These are phyloP conservation scores for Hamigera avellanea DNA, from an alignment of 495 filamentous ascomycete species.

Conservation along the genomic window DNA sequence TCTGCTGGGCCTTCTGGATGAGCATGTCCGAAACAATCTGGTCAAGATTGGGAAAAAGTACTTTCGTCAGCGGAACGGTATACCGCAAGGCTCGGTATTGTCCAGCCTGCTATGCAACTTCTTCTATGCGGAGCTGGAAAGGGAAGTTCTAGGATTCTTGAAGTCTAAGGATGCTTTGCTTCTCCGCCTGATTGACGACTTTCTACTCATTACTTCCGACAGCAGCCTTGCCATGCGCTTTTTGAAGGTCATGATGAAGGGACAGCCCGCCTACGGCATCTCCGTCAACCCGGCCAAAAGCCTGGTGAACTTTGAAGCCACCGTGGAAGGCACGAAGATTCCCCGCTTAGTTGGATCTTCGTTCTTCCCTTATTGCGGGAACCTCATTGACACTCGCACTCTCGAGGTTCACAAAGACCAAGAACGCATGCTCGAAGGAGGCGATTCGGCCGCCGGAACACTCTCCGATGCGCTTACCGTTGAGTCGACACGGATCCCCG, in stretches of 20 bases:
- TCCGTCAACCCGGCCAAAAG: constrained; percentile 66
- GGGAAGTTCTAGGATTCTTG: constrained; percentile 54
- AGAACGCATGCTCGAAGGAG: constrained; percentile 36
- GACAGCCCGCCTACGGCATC: constrained; percentile 70
- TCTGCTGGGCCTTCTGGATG: constrained; percentile 56
- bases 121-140: constrained; percentile 83
- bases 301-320: constrained; percentile 72
- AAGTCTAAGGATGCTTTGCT: constrained; percentile 48
- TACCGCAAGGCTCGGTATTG: constrained; percentile 84
- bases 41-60: constrained; percentile 84
- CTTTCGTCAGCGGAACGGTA: constrained; percentile 78
- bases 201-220: constrained; percentile 72
- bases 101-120: constrained; percentile 84
- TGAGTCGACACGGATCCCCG: constrained; percentile 56
- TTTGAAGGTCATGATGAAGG: constrained; percentile 64
- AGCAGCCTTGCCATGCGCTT: constrained; percentile 53
- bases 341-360: constrained; percentile 31
- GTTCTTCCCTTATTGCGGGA: constrained; percentile 82
- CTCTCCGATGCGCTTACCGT: constrained; percentile 59
- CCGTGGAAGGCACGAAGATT: constrained; percentile 43
- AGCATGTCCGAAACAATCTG: constrained; percentile 73
- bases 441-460: constrained; percentile 21
- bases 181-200: constrained; percentile 81
- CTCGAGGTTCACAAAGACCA: constrained; percentile 61
- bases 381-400: constrained; percentile 58